Conservation (phyloP, 2,329 filamentous ascomycete species). For the Alternaria novae-zelandiae region DNA sequence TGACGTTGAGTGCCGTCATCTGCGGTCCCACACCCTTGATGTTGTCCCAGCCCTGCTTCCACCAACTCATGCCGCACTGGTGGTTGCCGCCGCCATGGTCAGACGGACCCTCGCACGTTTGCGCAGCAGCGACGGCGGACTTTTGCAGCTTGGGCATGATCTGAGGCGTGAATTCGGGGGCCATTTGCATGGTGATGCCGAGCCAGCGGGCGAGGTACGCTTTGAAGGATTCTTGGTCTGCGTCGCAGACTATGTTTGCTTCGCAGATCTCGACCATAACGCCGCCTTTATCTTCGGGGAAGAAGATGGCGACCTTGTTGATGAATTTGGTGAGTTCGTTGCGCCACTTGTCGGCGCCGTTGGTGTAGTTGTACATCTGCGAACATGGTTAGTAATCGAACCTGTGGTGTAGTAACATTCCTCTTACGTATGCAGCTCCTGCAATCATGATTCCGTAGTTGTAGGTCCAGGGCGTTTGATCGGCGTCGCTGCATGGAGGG, state of each 20-base stretch:
- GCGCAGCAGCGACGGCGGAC: constrained; percentile 62
- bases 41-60: constrained; percentile 52
- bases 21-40: constrained; percentile 61
- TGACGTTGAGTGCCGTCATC: constrained; percentile 63
- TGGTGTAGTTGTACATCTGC: constrained; percentile 50
- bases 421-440: constrained; percentile 40
- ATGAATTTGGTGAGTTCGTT: constrained; percentile 40
- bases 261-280: constrained; percentile 56
- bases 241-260: constrained; percentile 48
- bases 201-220: constrained; percentile 57
- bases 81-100: constrained; percentile 42
- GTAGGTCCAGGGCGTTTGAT: constrained; percentile 45
- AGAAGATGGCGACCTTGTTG: constrained; percentile 47
- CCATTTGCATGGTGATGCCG: constrained; percentile 63
- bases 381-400: constrained; percentile 4
- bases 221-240: constrained; percentile 54
- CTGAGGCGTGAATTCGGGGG: constrained; percentile 59
- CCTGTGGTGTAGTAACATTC: too few relatives aligned
- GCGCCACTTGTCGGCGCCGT: constrained; percentile 44
- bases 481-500: constrained; percentile 36
- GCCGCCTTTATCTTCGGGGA: constrained; percentile 39
- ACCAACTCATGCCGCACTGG: constrained; percentile 54
- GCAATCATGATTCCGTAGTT: constrained; percentile 48
- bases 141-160: constrained; percentile 61
- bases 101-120: constrained; percentile 58